Evolutionary conservation across 768 basidiomycete genomes (phyloP).

Genomic region (Rhodotorula taiwanensis): DNA sequence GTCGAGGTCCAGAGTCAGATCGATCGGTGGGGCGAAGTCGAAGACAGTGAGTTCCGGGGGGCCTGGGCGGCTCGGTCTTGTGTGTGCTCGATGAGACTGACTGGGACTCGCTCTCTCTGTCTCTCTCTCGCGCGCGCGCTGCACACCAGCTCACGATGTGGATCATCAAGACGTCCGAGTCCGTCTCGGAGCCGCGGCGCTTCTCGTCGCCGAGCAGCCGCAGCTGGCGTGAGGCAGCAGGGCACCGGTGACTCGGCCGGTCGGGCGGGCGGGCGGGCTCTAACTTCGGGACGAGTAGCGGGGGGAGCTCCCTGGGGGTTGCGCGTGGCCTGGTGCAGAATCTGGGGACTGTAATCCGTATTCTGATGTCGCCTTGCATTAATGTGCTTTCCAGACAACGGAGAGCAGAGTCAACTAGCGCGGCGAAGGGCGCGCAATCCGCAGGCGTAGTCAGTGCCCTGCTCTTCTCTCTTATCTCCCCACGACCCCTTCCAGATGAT

Average conservation of each 20-base stretch:
- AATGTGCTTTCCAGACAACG: background rate
- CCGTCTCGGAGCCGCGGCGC: slow-evolving; percentile 63
- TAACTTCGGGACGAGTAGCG: too few relatives aligned
- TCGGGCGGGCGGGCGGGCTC: too few relatives aligned
- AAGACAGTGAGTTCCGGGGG: slow-evolving; percentile 68
- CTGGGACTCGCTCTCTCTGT: background rate
- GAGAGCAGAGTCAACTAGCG: background rate
- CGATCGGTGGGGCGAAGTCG: slow-evolving; percentile 97
- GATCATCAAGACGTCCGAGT: slow-evolving; percentile 89
- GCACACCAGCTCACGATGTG: slow-evolving; percentile 84
- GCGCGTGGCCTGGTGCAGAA: too few relatives aligned
- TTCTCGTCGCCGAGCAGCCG: slow-evolving; percentile 22
- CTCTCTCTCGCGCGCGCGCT: background rate
- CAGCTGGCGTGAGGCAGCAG: slow-evolving; percentile 19
- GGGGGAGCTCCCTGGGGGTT: too few relatives aligned
- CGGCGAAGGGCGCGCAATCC: too few relatives aligned
- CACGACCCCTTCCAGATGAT: too few relatives aligned
- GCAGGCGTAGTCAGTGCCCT: too few relatives aligned
- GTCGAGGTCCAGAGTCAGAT: slow-evolving; percentile 96
- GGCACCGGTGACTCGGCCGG: too few relatives aligned
- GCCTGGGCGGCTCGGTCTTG: background rate
- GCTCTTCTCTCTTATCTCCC: too few relatives aligned
- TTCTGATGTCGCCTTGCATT: too few relatives aligned
- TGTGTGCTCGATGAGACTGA: background rate
- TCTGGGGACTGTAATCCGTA: too few relatives aligned